Conservation (phyloP, 768 basidiomycete genomes). For the Calocybe indica region DNA sequence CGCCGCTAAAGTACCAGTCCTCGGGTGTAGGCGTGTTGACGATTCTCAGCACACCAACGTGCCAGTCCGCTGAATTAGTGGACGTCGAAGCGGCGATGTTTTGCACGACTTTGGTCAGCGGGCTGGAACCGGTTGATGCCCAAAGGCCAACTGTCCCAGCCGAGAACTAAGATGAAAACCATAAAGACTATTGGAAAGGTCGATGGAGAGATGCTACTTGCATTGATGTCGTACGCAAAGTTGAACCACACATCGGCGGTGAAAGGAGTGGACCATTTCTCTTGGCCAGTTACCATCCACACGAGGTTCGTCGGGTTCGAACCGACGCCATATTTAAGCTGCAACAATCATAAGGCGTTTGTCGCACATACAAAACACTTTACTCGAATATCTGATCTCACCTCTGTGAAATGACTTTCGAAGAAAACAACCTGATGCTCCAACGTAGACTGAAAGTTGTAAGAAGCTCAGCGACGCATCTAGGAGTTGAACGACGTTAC, state of each 20-base stretch:
- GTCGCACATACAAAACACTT: background rate
- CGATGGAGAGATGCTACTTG: conserved; percentile 18
- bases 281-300: conserved; percentile 42
- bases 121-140: conserved; percentile 42
- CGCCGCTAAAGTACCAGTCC: conserved; percentile 56
- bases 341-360: background rate
- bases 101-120: conserved; percentile 43
- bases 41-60: conserved; percentile 55
- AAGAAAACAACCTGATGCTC: conserved; percentile 63
- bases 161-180: conserved; percentile 33
- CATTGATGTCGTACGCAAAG: conserved; percentile 63
- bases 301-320: conserved; percentile 43
- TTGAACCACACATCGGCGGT: conserved; percentile 54
- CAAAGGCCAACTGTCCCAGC: conserved; percentile 50
- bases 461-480: background rate
- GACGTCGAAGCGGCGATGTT: conserved; percentile 43
- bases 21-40: conserved; percentile 39
- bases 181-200: background rate
- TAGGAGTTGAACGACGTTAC: too few species aligned
- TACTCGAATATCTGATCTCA: conserved; percentile 9
- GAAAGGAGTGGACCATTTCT: conserved; percentile 47
- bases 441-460: conserved; percentile 31
- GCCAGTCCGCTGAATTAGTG: conserved; percentile 57
- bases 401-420: conserved; percentile 60
- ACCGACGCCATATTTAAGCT: conserved; percentile 54